Percentiles rank a stretch among this genome's conserved stretches.
phyloP scores from a whole-genome alignment of 108 stramenopile genomes.

The Fragilaria crotonensis region DNA sequence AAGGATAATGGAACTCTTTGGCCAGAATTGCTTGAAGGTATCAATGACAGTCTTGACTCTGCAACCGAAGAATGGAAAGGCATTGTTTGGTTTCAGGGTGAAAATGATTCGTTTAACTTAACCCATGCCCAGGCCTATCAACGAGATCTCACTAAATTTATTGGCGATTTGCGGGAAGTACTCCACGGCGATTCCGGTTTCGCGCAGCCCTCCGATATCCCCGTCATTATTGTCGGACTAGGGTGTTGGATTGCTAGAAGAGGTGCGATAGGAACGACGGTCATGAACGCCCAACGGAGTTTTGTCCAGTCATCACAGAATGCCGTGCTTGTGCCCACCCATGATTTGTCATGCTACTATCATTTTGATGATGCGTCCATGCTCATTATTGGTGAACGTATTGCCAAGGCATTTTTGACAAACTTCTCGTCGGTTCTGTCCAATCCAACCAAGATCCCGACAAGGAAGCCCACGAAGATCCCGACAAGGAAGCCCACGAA shows the following conservation, averaged over 20 bases:
- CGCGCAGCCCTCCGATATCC: not conserved
- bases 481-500: not conserved
- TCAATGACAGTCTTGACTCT: not conserved
- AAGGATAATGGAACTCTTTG: not conserved
- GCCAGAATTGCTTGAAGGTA: not conserved
- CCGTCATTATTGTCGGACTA: slow-evolving; percentile 9
- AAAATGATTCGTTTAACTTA: slow-evolving; percentile 1
- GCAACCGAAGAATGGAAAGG: not conserved
- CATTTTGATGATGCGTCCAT: slow-evolving; percentile 7
- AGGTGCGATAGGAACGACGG: not conserved
- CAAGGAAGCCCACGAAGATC: not conserved
- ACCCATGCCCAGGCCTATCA: not conserved
- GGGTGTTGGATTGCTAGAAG: not conserved
- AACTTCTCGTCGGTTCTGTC: not conserved
- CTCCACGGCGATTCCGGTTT: not conserved
- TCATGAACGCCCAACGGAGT: slow-evolving; percentile 1
- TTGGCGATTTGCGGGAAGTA: not conserved
- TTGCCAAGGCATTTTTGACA: not conserved
- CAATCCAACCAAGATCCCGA: not conserved
- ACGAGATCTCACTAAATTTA: not conserved
- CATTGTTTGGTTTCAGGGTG: slow-evolving; percentile 16
- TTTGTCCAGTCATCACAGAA: not conserved
- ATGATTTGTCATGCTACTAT: slow-evolving; percentile 3
- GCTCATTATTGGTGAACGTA: slow-evolving; percentile 10
- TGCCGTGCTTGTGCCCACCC: not conserved